Evolutionary conservation across 2,329 filamentous ascomycete species (phyloP).

Genomic region (Aspergillus quadrilineatus): DNA sequence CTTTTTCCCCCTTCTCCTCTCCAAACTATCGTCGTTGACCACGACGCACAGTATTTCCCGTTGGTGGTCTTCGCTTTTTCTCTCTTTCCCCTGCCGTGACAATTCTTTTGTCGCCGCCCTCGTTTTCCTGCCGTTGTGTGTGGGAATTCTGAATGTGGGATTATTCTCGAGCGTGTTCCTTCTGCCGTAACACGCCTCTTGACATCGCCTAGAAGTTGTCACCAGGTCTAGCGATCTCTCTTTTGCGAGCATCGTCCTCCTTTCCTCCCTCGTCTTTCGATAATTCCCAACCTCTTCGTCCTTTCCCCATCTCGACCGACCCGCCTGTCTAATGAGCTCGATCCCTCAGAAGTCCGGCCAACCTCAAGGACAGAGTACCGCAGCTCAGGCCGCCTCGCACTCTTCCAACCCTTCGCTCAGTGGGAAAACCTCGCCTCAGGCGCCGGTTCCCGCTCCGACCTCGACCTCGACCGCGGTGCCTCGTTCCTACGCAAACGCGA

Average conservation of each 20-base stretch:
- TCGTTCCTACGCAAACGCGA: slow-evolving; percentile 62
- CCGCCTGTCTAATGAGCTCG: slow-evolving; percentile 61
- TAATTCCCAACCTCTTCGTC: slow-evolving; percentile 9
- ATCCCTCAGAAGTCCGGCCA: slow-evolving; percentile 50
- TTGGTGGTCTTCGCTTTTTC: slow-evolving; percentile 21
- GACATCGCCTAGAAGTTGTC: slow-evolving; percentile 18
- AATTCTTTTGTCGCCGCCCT: slow-evolving; percentile 15
- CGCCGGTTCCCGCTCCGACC: slow-evolving; percentile 14
- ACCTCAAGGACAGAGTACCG: slow-evolving; percentile 50
- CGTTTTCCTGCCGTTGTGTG: slow-evolving; percentile 12
- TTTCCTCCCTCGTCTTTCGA: slow-evolving; percentile 3
- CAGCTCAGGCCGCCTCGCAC: slow-evolving; percentile 50
- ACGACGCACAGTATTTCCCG: slow-evolving; percentile 19
- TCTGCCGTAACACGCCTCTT: slow-evolving; percentile 20
- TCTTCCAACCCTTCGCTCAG: slow-evolving; percentile 49
- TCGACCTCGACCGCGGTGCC: slow-evolving; percentile 48
- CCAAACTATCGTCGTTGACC: slow-evolving; percentile 23
- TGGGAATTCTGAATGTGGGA: slow-evolving; percentile 23
- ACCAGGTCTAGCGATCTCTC: slow-evolving; percentile 5
- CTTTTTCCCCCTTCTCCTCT: slow-evolving; percentile 12
- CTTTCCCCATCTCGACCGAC: slow-evolving; percentile 17
- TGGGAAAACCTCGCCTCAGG: slow-evolving; percentile 50
- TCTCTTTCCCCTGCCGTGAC: slow-evolving; percentile 10
- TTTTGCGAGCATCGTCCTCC: slow-evolving; percentile 7
- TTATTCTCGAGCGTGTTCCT: slow-evolving; percentile 21